Evolutionary conservation across 495 filamentous ascomycete genomes (phyloP), one percentile per base, ranked within the genome.

Genomic region (Talaromyces wortmannii): DNA sequence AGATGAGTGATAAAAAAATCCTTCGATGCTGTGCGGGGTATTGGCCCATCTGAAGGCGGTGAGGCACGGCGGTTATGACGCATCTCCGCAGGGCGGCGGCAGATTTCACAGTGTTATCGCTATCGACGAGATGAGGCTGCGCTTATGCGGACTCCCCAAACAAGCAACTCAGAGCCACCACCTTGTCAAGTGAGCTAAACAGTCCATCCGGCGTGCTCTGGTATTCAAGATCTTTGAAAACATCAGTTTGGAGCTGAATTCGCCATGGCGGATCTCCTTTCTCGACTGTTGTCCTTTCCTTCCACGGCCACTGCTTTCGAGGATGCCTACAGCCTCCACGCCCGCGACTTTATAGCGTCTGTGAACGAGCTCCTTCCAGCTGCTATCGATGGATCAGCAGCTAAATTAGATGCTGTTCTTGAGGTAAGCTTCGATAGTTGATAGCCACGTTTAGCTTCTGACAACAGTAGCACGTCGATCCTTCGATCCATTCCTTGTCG

Each of bases 401-500:
- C 56, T 23, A 58, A 43, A 44, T 53, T 61, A 12, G 53, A 61
- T 3, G 59, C 55, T 44, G 17, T 70, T 3, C 48, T 72, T 13
- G 60, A 71, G 56, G 72, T 73, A 58, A 67, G 71, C 32, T 11
- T 54, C n/a, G 6, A 54, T 49, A 46, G 43, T 49, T 55, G 52
- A 29, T 7, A 31, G 23, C 23, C 7, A 30, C 51, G 11, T 18
- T 16, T 16, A 49, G 16, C 15, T 18, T n/a, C 45, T 55, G 17
- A 55, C 46, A 29, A 36, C 7, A 44, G 30, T 48, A 79, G 76
- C 59, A 64, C 23, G 59, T 80, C 33, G 66, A 75, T 54, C 74
- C 78, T 15, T 62, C 65, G 8, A 61, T 60, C 16, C 74, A 80
- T 55, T 71, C 72, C 3, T 48, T 77, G 30, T 64, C 72, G 7